Conservation (phyloP, 768 basidiomycete genomes). For the Pleurotus cornucopiae region DNA sequence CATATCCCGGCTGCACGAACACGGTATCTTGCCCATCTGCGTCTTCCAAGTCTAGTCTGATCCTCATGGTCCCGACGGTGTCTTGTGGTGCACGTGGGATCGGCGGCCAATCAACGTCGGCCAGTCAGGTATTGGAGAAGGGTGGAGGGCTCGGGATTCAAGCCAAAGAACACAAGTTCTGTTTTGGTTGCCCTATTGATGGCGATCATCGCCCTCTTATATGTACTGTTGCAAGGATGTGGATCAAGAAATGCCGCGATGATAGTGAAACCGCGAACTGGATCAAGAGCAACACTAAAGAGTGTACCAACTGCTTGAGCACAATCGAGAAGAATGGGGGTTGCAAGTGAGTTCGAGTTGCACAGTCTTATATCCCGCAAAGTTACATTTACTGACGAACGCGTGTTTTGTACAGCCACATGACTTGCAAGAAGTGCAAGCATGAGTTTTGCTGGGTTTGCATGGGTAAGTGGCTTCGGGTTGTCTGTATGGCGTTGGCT, state of each 20-base stretch:
- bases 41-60: constrained; percentile 66
- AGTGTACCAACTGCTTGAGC: constrained; percentile 92
- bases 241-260: constrained; percentile 96
- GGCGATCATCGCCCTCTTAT: constrained; percentile 90
- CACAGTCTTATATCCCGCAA: constrained; percentile 1
- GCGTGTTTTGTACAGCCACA: constrained; percentile 61
- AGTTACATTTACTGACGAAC: constrained; percentile 2
- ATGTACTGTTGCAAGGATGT: constrained; percentile 84
- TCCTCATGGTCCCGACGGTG: constrained; percentile 84
- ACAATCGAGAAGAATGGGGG: constrained; percentile 99
- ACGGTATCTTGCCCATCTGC: constrained; percentile 91
- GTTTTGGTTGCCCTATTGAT: constrained; percentile 91
- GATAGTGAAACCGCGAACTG: constrained; percentile 99
- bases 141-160: constrained; percentile 19
- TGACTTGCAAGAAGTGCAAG: constrained; percentile 99
- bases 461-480: constrained; percentile 61
- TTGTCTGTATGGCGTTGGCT: constrained; percentile 9
- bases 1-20: constrained; percentile 89
- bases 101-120: constrained; percentile 25
- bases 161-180: constrained; percentile 72
- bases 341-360: constrained; percentile 76
- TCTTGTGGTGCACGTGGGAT: constrained; percentile 67
- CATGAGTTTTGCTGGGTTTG: constrained; percentile 99
- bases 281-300: constrained; percentile 99
- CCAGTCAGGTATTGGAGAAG: constrained; percentile 27